Evolutionary conservation across 768 basidiomycete species (phyloP).

Genomic region (Candolleomyces aberdarensis): DNA sequence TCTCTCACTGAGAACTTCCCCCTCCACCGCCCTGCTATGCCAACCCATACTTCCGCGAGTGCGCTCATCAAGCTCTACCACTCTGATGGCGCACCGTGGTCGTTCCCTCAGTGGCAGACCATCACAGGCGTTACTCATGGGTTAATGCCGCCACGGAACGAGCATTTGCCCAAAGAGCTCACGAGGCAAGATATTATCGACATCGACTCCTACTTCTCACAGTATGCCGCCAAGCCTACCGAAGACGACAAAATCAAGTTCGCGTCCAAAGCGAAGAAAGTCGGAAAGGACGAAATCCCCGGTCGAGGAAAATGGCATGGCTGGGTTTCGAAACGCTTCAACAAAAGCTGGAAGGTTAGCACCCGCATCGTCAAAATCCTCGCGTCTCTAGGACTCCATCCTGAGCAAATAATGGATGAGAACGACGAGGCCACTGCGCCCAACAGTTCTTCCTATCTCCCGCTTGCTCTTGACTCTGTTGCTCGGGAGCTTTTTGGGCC

Average conservation of each 20-base stretch:
- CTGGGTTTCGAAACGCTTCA: background rate
- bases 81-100: conserved; percentile 9
- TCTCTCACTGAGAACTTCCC: too few relatives aligned
- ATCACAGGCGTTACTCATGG: conserved; percentile 13
- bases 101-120: conserved; percentile 11
- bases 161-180: conserved; percentile 9
- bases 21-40: too few relatives aligned
- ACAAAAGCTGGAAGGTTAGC: background rate
- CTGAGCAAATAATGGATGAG: background rate
- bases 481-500: background rate
- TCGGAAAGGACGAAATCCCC: conserved; percentile 4
- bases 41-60: background rate
- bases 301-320: conserved; percentile 9
- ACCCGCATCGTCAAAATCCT: background rate
- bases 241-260: conserved; percentile 14
- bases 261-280: background rate
- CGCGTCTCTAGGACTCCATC: background rate
- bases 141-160: conserved; percentile 14
- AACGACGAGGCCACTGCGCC: background rate
- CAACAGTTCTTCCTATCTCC: background rate
- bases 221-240: background rate
- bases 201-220: conserved; percentile 14
- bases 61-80: conserved; percentile 2
- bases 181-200: conserved; percentile 6
- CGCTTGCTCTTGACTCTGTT: background rate